phyloP scores from a whole-genome alignment of 768 basidiomycete species.

The Boletus vermiculosoides region DNA sequence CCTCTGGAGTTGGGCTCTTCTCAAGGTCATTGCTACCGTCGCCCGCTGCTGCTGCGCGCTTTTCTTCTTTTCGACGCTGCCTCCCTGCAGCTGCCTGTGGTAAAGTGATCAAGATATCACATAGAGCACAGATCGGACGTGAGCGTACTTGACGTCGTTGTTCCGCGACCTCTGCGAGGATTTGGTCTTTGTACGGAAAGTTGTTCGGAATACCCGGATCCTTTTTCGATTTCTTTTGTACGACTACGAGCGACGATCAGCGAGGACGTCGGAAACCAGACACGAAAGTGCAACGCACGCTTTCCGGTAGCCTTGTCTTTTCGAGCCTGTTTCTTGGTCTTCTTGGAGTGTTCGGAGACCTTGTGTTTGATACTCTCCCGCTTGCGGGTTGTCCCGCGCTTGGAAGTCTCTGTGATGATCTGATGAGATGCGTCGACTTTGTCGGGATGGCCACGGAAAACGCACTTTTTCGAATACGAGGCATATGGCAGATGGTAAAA shows the following conservation, averaged over 20 bases:
- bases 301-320: slow-evolving; percentile 81
- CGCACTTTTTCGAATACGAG: slow-evolving; percentile 69
- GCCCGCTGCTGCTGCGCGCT: slow-evolving; percentile 43
- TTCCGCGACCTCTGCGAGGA: slow-evolving; percentile 86
- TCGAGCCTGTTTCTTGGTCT: slow-evolving; percentile 70
- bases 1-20: slow-evolving; percentile 28
- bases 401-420: slow-evolving; percentile 71
- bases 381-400: slow-evolving; percentile 69
- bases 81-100: slow-evolving; percentile 76
- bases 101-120: not conserved
- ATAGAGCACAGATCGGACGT: not conserved
- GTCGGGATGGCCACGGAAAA: not conserved
- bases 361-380: slow-evolving; percentile 75
- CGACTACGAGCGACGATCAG: slow-evolving; percentile 9
- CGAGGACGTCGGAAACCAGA: not conserved
- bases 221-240: slow-evolving; percentile 54
- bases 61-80: slow-evolving; percentile 61
- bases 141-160: slow-evolving; percentile 63
- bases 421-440: not conserved
- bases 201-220: slow-evolving; percentile 93
- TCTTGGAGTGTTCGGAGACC: slow-evolving; percentile 72
- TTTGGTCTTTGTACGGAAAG: slow-evolving; percentile 92
- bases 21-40: slow-evolving; percentile 29
- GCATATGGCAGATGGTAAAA: slow-evolving; percentile 37
- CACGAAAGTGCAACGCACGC: slow-evolving; percentile 44